phyloP scores from a whole-genome alignment of 371 early-diverging fungal genomes.

The Rhizopus sp. region DNA sequence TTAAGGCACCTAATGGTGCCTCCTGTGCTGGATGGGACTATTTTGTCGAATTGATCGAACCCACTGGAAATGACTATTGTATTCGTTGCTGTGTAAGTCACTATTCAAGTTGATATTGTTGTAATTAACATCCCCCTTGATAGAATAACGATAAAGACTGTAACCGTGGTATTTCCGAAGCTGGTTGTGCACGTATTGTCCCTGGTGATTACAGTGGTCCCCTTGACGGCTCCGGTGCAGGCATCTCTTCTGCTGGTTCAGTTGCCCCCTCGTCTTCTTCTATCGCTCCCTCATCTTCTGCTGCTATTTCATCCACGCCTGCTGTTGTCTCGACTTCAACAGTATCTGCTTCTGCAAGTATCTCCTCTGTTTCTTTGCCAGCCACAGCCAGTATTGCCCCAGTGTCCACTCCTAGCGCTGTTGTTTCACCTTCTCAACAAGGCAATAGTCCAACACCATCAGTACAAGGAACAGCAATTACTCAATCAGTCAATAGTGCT shows the following conservation, averaged over 20 bases:
- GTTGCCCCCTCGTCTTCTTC: constrained; percentile 3
- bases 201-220: constrained; percentile 61
- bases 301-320: constrained; percentile 6
- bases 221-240: constrained; percentile 14
- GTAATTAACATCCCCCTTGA: too few species aligned
- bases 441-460: constrained; percentile 4
- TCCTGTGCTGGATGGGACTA: constrained; percentile 48
- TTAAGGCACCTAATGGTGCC: constrained; percentile 49
- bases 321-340: constrained; percentile 3
- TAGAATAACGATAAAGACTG: constrained; percentile 45
- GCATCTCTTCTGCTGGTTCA: not conserved
- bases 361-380: constrained; percentile 4
- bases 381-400: not conserved
- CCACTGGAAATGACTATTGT: constrained; percentile 46
- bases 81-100: constrained; percentile 59
- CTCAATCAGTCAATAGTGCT: constrained; percentile 8
- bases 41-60: constrained; percentile 58
- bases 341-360: constrained; percentile 1
- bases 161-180: constrained; percentile 51
- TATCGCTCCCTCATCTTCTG: constrained; percentile 4
- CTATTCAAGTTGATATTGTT: not conserved
- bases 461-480: not conserved
- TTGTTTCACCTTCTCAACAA: not conserved
- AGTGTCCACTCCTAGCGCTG: not conserved
- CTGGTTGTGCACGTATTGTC: constrained; percentile 54